phyloP scores from a whole-genome alignment of 805 yeast genomes.

The Saccharomyces paradoxus region DNA sequence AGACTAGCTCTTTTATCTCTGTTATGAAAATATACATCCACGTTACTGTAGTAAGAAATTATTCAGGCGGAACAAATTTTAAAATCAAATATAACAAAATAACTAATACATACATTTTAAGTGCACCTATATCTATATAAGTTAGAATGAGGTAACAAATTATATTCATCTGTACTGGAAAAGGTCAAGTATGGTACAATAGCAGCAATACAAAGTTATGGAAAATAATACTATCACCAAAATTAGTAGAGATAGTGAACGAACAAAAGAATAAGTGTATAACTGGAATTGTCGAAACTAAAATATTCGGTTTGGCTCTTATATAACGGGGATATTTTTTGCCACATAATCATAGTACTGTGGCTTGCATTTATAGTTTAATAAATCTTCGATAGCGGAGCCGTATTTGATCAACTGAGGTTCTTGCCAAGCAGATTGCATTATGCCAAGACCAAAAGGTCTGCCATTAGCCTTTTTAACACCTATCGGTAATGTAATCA shows the following conservation, averaged over 20 bases:
- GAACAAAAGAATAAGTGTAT: neutral
- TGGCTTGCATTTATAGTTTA: constrained; percentile 16
- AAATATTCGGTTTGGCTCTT: neutral
- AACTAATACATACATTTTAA: neutral
- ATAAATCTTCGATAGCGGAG: constrained; percentile 26
- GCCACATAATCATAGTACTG: constrained; percentile 19
- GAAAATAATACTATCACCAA: neutral
- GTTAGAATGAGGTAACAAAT: neutral
- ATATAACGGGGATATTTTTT: constrained; percentile 19
- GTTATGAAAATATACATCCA: too few relatives aligned
- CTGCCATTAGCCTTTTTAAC: constrained; percentile 14
- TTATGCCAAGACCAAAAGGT: constrained; percentile 26
- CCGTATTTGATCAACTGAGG: constrained; percentile 25
- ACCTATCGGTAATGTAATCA: constrained; percentile 24
- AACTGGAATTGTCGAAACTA: neutral
- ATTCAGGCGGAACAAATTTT: too few relatives aligned
- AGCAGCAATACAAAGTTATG: too few relatives aligned
- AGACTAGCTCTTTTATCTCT: too few relatives aligned
- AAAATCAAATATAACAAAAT: too few relatives aligned
- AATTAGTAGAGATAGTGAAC: neutral
- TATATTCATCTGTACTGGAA: neutral
- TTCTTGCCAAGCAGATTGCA: constrained; percentile 27
- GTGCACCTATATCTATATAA: neutral
- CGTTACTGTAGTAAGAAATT: too few relatives aligned
- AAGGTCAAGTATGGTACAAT: neutral